Evolutionary conservation across 495 filamentous ascomycete genomes (phyloP), one percentile per base, ranked within the genome.

Genomic region (Acidomyces sp.): DNA sequence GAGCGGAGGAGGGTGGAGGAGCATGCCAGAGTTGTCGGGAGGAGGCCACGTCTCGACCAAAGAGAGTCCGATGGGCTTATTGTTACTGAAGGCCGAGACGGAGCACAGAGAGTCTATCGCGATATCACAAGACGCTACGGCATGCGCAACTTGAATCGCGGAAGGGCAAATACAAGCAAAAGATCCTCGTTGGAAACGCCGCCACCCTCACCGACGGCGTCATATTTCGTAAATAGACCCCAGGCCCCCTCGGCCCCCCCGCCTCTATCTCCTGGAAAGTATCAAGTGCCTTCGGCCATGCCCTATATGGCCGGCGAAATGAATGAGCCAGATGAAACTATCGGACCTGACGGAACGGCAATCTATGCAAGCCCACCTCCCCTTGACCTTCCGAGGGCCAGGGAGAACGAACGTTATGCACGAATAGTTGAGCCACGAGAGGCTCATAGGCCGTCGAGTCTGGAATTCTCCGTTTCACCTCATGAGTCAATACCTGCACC

Each of bases 51-150:
- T 16, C 10, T 16, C 12, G 13, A 41, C 24, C 28, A 23, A 2
- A 15, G n/a, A 22, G 19, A 7, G 11, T 3, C 37, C n/a, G 44
- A 41, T 13, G 21, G 10, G 13, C 5, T 34, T 12, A 16, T 47
- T 5, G 24, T 47, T n/a, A 47, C 44, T 6, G 20, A 47, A 23
- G 44, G 44, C 20, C n/a, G n/a, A 10, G 34, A 34, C 18, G 44
- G 44, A 3, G 29, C 29, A 10, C 11, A 23, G 4, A 41, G 26
- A 6, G 38, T 41, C 15, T 47, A 47, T 23, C 37, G 44, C n/a
- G 44, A 47, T 11, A 11, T 47, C 17, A 33, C 23, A 20, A 41
- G 20, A 5, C 20, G 31, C 7, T 30, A 29, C 4, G 29, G 31
- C 31, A 34, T 22, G 17, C 39, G 44, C 37, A 22, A 20, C n/a